Base-by-base conservation (phyloP, 2,329 filamentous ascomycete genomes). In the Uncinocarpus reesii region DNA sequence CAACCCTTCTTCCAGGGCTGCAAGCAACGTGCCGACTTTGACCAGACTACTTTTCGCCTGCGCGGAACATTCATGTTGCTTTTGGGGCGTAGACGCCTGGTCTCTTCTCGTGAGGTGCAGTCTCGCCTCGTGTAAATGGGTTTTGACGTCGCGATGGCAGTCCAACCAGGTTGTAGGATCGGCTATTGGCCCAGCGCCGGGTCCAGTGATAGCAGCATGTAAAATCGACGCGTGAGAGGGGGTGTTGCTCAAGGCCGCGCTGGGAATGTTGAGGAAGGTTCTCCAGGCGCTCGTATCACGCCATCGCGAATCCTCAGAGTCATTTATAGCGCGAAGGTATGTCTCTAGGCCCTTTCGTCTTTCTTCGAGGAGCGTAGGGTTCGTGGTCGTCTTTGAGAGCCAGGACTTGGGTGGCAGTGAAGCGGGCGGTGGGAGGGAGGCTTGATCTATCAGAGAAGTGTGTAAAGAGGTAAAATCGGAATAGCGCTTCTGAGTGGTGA, bases 121-220 rank as follows among this genome's bases (percentile, higher is more conserved):
- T 7, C 79, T 62, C 1, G 78, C 77, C 49, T 79, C 73, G 55
- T 80, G 78, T n/a, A 83, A 66, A 49, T 77, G 73, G 6, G 67
- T 61, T 61, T 81, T 82, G 54, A 81, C 67, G 45, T 80, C 75
- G 2, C 73, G 61, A 58, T 79, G 76, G 52, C 74, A 74, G 57
- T 81, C 78, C 13, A 83, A 66, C 79, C 79, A 83, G 21, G 77
- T 69, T 2, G 72, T 74, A n/a, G 73, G 74, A 56, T 74, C 72
- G 23, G 66, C 70, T 43, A 73, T 71, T 0, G 69, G 60, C 3
- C 54, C 56, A 26, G 55, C 48, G 40, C 67, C 50, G 0, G 68
- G 65, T 4, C 68, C 67, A 3, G 66, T 68, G 29, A 70, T 61
- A 4, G 66, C 65, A 23, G 67, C 65, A 49, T 73, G 69, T 24